Evolutionary conservation across 192 early-diverging fungal species (phyloP).

Genomic region (Podochytrium sp.): DNA sequence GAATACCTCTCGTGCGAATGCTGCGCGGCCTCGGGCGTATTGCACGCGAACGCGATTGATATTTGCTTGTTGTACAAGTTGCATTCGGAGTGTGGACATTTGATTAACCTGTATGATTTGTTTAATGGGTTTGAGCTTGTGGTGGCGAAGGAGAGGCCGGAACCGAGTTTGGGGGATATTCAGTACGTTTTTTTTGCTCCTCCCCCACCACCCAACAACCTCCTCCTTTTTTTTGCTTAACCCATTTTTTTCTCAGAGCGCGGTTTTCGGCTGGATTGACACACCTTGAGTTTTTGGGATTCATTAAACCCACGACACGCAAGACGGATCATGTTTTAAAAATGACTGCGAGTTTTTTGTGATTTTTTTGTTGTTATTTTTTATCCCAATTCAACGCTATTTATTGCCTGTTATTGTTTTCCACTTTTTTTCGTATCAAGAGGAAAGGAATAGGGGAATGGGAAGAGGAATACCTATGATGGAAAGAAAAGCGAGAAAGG

Average conservation of each 20-base stretch:
- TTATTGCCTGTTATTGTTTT: too few relatives aligned
- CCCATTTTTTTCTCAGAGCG: conserved; percentile 50
- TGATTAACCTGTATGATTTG: conserved; percentile 96
- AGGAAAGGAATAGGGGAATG: too few relatives aligned
- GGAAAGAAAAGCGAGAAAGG: too few relatives aligned
- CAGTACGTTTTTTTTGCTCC: conserved; percentile 49
- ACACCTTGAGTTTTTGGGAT: conserved; percentile 88
- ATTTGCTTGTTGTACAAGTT: conserved; percentile 88
- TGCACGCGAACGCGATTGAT: conserved; percentile 76
- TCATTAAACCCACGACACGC: conserved; percentile 83
- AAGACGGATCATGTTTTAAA: conserved; percentile 94
- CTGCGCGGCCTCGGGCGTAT: conserved; percentile 56
- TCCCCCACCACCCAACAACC: background rate
- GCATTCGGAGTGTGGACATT: conserved; percentile 86
- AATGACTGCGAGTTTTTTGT: conserved; percentile 56
- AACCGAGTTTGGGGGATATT: conserved; percentile 50
- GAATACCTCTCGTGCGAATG: conserved; percentile 86
- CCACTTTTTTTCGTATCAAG: too few relatives aligned
- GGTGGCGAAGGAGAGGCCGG: conserved; percentile 61
- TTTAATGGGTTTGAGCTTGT: conserved; percentile 83
- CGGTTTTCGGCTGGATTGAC: conserved; percentile 85
- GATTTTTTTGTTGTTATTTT: too few relatives aligned
- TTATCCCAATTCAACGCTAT: too few relatives aligned
- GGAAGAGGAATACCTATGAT: too few relatives aligned
- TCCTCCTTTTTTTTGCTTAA: background rate